Conservation (phyloP, 2,329 filamentous ascomycete genomes). For the Aspergillus sp. region DNA sequence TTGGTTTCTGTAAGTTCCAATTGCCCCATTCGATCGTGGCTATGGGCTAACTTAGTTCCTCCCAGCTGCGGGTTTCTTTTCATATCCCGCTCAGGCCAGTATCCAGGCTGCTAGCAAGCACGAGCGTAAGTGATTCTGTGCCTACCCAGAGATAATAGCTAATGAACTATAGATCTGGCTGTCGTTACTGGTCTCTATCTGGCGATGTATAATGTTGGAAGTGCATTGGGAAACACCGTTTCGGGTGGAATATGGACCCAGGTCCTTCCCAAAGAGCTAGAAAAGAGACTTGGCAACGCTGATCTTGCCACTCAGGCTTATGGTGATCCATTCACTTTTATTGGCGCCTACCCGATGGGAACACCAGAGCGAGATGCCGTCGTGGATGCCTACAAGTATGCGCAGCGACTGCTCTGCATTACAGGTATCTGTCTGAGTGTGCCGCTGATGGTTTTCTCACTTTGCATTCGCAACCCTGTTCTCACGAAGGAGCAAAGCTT, state of each 20-base stretch:
- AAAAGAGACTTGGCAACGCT: constrained; percentile 31
- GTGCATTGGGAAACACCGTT: constrained; percentile 55
- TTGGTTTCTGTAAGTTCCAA: constrained; percentile 48
- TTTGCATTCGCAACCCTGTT: constrained; percentile 43
- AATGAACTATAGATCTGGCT: constrained; percentile 45
- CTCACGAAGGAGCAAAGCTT: constrained; percentile 44
- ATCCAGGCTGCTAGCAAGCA: constrained; percentile 49
- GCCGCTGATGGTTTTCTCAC: constrained; percentile 42
- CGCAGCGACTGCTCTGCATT: constrained; percentile 47
- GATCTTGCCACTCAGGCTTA: constrained; percentile 38
- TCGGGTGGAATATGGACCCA: constrained; percentile 62
- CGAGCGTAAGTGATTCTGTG: constrained; percentile 30
- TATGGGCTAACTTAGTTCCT: neutral
- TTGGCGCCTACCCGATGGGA: constrained; percentile 37
- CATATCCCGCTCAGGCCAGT: constrained; percentile 47
- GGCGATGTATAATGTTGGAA: constrained; percentile 60
- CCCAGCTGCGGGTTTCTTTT: constrained; percentile 56
- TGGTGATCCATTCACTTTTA: constrained; percentile 38
- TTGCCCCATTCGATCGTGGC: no score
- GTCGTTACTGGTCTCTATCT: constrained; percentile 61
- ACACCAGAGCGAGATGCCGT: constrained; percentile 41
- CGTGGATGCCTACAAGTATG: constrained; percentile 41
- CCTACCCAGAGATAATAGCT: neutral
- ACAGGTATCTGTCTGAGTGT: constrained; percentile 47
- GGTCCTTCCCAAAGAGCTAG: constrained; percentile 46